Percentiles rank a stretch among this genome's conserved stretches.
Conservation (phyloP, 768 basidiomycete genomes). For the Podaxis sp. region DNA sequence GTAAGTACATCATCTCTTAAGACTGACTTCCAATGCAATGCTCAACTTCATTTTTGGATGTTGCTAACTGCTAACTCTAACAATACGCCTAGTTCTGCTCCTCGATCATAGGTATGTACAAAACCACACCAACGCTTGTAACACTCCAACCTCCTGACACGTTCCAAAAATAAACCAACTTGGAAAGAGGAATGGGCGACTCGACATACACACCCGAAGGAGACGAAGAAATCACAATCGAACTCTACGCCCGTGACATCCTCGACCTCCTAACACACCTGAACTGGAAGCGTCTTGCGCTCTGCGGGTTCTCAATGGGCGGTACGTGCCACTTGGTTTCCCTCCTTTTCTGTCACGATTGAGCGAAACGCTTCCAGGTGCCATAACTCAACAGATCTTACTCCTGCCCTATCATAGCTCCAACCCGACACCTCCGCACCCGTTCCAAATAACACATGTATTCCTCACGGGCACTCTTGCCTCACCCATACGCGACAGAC, state of each 20-base stretch:
- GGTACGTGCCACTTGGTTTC: constrained; percentile 27
- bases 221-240: constrained; percentile 43
- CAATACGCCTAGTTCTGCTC: constrained; percentile 33
- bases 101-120: constrained; percentile 34
- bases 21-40: not conserved
- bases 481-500: not conserved
- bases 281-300: constrained; percentile 39
- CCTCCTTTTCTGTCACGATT: not conserved
- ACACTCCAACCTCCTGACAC: not conserved
- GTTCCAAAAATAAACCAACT: not conserved
- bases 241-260: constrained; percentile 45
- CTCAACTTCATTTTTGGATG: too few species aligned
- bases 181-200: constrained; percentile 43
- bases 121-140: not conserved
- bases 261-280: constrained; percentile 34
- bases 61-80: not conserved
- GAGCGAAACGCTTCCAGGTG: constrained; percentile 27
- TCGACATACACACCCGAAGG: constrained; percentile 32
- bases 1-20: constrained; percentile 22
- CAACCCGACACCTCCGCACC: constrained; percentile 31
- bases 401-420: constrained; percentile 37
- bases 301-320: constrained; percentile 55
- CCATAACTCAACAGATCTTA: constrained; percentile 43
- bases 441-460: constrained; percentile 41
- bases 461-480: constrained; percentile 35